Evolutionary conservation across 495 filamentous ascomycete species (phyloP).

Genomic region (Penicillium longicatenatum): DNA sequence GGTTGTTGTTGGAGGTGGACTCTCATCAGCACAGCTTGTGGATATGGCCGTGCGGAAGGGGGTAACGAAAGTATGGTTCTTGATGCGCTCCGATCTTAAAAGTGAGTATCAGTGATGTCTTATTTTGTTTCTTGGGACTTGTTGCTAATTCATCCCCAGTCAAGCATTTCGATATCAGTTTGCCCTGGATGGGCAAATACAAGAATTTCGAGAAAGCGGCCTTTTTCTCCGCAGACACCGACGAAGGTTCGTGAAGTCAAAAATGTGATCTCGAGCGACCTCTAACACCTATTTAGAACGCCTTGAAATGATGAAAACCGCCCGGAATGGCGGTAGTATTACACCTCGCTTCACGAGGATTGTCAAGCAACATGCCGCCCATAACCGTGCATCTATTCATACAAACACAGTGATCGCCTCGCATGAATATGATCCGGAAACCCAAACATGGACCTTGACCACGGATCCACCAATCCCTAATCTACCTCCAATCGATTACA

Average conservation of each 20-base stretch:
- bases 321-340: conserved; percentile 64
- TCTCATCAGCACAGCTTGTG: conserved; percentile 62
- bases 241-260: conserved; percentile 41
- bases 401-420: conserved; percentile 48
- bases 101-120: conserved; percentile 19
- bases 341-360: conserved; percentile 59
- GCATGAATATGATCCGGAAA: conserved; percentile 33
- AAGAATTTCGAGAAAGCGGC: conserved; percentile 63
- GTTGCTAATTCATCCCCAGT: conserved; percentile 30
- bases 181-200: conserved; percentile 68
- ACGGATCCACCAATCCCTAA: conserved; percentile 51
- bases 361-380: conserved; percentile 49
- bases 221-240: conserved; percentile 62
- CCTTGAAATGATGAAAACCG: conserved; percentile 54
- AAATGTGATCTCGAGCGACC: background rate
- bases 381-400: conserved; percentile 48
- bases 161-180: conserved; percentile 64
- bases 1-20: conserved; percentile 61
- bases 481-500: conserved; percentile 60
- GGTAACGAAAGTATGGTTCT: conserved; percentile 56
- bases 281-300: conserved; percentile 41
- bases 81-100: conserved; percentile 60
- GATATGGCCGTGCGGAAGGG: conserved; percentile 56
- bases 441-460: conserved; percentile 51
- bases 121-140: no score